phyloP scores from a whole-genome alignment of 441 rosid species.

The Adansonia madagascariensis region DNA sequence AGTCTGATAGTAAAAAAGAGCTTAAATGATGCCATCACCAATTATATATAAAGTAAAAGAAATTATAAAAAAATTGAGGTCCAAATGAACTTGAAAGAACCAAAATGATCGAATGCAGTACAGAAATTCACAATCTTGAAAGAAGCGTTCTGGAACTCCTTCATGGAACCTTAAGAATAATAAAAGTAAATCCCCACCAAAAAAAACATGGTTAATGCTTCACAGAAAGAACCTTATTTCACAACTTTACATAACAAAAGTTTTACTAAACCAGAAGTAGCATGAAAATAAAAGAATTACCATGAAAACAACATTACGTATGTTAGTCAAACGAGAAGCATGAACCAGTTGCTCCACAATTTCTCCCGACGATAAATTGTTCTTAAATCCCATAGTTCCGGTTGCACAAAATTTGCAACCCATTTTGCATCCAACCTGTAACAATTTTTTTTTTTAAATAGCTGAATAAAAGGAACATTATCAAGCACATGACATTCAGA shows the following conservation, averaged over 20 bases:
- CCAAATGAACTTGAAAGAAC: slow-evolving; percentile 16
- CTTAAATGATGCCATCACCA: not conserved
- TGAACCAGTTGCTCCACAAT: slow-evolving; percentile 94
- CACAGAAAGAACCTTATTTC: not conserved
- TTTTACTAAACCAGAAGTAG: not conserved
- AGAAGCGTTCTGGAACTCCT: not conserved
- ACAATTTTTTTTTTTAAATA: not conserved
- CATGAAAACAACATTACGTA: slow-evolving; percentile 95
- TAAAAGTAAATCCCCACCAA: not conserved
- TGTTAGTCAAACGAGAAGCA: slow-evolving; percentile 70
- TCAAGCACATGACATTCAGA: not conserved
- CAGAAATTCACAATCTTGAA: not conserved
- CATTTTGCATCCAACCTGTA: slow-evolving; percentile 98
- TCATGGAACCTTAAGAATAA: not conserved
- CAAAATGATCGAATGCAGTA: not conserved
- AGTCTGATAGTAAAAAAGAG: not conserved
- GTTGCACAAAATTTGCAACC: slow-evolving; percentile 98
- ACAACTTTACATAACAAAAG: not conserved
- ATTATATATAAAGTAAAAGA: not conserved
- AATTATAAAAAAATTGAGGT: not conserved
- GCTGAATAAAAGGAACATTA: not conserved
- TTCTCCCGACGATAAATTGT: slow-evolving; percentile 83
- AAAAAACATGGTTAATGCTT: not conserved
- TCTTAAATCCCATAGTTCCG: slow-evolving; percentile 94
- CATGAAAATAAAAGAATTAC: slow-evolving; percentile 36